A percentile compares a stretch with the other conserved stretches of the same genome.
Evolutionary conservation across 2,329 filamentous ascomycete genomes (phyloP).

Genomic region (Exophiala lecanii-corni): DNA sequence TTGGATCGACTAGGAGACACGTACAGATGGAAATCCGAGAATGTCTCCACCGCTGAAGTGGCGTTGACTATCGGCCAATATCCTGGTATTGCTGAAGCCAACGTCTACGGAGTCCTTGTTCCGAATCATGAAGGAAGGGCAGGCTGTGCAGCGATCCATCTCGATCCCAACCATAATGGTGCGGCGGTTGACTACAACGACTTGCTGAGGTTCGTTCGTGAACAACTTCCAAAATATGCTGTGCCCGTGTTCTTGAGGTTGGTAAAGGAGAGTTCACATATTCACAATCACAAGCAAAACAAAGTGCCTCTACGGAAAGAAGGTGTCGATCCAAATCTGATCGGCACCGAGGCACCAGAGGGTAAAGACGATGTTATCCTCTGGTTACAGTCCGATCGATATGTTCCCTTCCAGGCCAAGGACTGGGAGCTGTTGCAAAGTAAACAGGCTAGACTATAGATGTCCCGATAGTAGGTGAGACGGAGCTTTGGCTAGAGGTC

Average conservation of each 20-base stretch:
- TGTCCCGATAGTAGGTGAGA: too few species aligned
- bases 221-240: conserved; percentile 65
- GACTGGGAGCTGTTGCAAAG: conserved; percentile 9
- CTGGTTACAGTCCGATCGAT: conserved; percentile 13
- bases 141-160: conserved; percentile 70
- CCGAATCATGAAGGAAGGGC: conserved; percentile 79
- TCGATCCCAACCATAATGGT: conserved; percentile 42
- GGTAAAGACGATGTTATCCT: conserved; percentile 30
- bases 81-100: conserved; percentile 66
- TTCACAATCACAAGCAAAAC: conserved; percentile 77
- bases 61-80: conserved; percentile 68
- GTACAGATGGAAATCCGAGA: conserved; percentile 65
- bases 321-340: conserved; percentile 22
- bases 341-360: conserved; percentile 14
- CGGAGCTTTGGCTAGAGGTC: too few species aligned
- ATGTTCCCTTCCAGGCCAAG: conserved; percentile 10
- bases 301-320: conserved; percentile 57
- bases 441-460: conserved; percentile 31
- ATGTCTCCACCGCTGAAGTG: conserved; percentile 78
- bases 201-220: conserved; percentile 55
- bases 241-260: conserved; percentile 69
- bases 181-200: conserved; percentile 54
- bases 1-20: conserved; percentile 60
- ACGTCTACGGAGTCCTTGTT: conserved; percentile 77
- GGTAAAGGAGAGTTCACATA: conserved; percentile 54